Conservation (phyloP, 225 moss, liverwort and hornwort genomes). For the Polytrichum formosum region DNA sequence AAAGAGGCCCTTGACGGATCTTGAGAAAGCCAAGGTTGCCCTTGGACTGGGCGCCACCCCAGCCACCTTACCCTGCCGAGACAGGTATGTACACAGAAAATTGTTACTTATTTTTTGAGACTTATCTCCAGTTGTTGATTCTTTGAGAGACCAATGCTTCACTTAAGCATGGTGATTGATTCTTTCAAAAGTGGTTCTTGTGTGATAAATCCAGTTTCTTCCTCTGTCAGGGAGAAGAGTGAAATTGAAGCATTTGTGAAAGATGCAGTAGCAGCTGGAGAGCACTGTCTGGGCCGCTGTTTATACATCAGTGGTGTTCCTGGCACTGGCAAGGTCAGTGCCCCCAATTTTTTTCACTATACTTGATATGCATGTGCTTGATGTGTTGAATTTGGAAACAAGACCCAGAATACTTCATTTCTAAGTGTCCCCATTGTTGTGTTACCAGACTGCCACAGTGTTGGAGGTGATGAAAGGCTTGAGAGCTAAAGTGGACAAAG, state of each 20-base stretch:
- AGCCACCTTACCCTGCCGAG: slow-evolving; percentile 82
- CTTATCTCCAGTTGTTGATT: no score
- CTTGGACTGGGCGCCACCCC: slow-evolving; percentile 82
- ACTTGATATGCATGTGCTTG: no score
- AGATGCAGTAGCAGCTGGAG: slow-evolving; percentile 83
- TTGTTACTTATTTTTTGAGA: no score
- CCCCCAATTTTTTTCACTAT: no score
- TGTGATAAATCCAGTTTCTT: no score
- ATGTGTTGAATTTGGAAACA: no score
- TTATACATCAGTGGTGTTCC: slow-evolving; percentile 99
- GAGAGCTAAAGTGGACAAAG: slow-evolving; percentile 61
- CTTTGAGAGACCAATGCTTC: no score
- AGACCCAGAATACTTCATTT: no score
- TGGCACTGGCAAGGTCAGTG: slow-evolving; percentile 91
- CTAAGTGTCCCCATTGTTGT: background rate
- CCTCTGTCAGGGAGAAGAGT: slow-evolving; percentile 62
- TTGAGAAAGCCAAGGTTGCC: slow-evolving; percentile 79
- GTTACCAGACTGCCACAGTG: slow-evolving; percentile 84
- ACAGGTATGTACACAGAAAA: slow-evolving; percentile 40
- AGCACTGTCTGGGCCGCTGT: slow-evolving; percentile 85
- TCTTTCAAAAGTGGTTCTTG: no score
- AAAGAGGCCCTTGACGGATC: slow-evolving; percentile 63
- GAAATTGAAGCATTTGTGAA: slow-evolving; percentile 82
- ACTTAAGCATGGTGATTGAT: no score
- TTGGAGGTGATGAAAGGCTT: slow-evolving; percentile 92